Conservation (phyloP, 257 asterid genomes). For the Dorcoceras hygrometricum region DNA sequence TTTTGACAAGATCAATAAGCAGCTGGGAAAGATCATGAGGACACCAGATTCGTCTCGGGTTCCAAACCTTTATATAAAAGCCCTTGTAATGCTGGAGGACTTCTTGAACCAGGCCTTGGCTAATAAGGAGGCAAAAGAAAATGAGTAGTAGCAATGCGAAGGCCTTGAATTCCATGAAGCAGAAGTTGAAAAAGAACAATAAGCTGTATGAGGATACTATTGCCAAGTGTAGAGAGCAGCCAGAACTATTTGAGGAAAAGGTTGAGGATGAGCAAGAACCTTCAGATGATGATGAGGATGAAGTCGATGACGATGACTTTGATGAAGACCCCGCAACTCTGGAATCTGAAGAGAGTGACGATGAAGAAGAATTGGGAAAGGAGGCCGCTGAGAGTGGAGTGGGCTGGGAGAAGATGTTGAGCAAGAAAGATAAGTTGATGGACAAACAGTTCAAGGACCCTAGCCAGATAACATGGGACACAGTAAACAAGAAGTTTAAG, state of each 20-base stretch:
- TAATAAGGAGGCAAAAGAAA: constrained; percentile 94
- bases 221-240: constrained; percentile 73
- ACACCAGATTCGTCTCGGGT: constrained; percentile 60
- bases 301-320: constrained; percentile 40
- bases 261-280: constrained; percentile 54
- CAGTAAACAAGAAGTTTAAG: constrained; percentile 83
- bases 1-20: constrained; percentile 96
- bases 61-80: constrained; percentile 80
- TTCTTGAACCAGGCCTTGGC: constrained; percentile 72
- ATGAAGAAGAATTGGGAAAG: constrained; percentile 39
- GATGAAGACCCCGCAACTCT: constrained; percentile 42
- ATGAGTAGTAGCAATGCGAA: constrained; percentile 96
- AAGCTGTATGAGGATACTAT: constrained; percentile 76
- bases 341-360: constrained; percentile 50
- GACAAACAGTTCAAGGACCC: constrained; percentile 90
- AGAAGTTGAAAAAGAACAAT: constrained; percentile 85
- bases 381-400: constrained; percentile 34
- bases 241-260: constrained; percentile 71
- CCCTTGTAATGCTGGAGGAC: constrained; percentile 88
- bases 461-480: constrained; percentile 91
- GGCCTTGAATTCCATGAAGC: constrained; percentile 93
- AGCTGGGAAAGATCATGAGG: constrained; percentile 86
- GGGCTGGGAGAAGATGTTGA: constrained; percentile 83
- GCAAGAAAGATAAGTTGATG: constrained; percentile 88
- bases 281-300: constrained; percentile 63